phyloP scores from a whole-genome alignment of 208 protist genomes.

The Acanthamoeba culbertsoni region DNA sequence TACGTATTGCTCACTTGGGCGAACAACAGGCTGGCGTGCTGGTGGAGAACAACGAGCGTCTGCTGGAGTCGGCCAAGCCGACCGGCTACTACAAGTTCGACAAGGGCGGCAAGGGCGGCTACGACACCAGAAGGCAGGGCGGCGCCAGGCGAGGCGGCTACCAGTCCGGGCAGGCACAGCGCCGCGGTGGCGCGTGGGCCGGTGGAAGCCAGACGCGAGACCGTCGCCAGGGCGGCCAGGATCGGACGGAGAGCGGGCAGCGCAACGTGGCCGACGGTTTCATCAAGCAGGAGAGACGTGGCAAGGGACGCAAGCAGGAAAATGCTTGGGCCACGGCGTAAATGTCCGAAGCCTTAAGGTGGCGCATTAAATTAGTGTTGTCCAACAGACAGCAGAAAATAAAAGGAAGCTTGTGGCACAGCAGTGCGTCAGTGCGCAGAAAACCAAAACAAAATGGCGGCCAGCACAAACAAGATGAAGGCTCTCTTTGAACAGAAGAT shows the following conservation, averaged over 20 bases:
- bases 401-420: no score
- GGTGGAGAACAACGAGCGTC: slow-evolving; percentile 57
- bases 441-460: neutral
- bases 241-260: neutral
- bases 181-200: neutral
- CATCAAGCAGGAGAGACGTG: neutral
- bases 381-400: no score
- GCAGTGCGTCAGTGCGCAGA: no score
- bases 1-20: neutral
- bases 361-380: no score
- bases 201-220: neutral
- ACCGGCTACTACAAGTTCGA: slow-evolving; percentile 34
- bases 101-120: neutral
- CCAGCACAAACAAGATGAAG: neutral
- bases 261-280: slow-evolving; percentile 2
- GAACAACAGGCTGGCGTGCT: neutral
- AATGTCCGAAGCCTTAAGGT: neutral
- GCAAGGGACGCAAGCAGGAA: neutral
- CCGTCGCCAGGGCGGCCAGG: neutral
- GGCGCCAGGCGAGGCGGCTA: slow-evolving; percentile 20
- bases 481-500: slow-evolving; percentile 19
- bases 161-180: neutral
- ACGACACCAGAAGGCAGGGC: neutral
- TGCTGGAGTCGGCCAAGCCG: slow-evolving; percentile 15
- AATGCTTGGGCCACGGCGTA: neutral